Evolutionary conservation across 805 yeast genomes (phyloP).

Genomic region (Yamadazyma akitaensis): DNA sequence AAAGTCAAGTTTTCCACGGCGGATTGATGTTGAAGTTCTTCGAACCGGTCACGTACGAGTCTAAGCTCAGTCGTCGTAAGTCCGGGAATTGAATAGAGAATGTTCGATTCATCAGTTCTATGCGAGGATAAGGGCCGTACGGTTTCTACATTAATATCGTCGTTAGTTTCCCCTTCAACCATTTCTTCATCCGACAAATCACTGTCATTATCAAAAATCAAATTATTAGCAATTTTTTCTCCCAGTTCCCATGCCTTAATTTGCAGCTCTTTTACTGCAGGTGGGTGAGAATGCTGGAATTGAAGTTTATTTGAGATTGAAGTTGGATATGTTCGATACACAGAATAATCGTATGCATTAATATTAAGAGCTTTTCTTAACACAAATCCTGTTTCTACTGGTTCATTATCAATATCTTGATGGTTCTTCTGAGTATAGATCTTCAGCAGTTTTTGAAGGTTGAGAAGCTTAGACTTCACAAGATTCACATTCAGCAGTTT

Average conservation of each 20-base stretch:
- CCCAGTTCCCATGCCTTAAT: slow-evolving; percentile 45
- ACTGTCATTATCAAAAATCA: slow-evolving; percentile 32
- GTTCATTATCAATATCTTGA: neutral
- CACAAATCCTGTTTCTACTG: slow-evolving; percentile 17
- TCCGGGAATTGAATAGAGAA: slow-evolving; percentile 36
- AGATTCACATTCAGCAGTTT: slow-evolving; percentile 25
- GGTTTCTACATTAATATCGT: slow-evolving; percentile 4
- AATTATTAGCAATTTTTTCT: slow-evolving; percentile 33
- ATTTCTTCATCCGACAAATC: slow-evolving; percentile 21
- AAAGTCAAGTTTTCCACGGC: neutral
- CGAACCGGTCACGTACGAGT: slow-evolving; percentile 20
- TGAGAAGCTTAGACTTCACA: slow-evolving; percentile 36
- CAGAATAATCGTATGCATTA: slow-evolving; percentile 36
- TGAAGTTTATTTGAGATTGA: slow-evolving; percentile 13
- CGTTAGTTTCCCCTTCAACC: slow-evolving; percentile 13
- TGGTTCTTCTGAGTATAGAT: slow-evolving; percentile 10
- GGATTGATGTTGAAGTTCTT: neutral
- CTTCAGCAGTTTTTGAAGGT: slow-evolving; percentile 38
- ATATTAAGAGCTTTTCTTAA: slow-evolving; percentile 31
- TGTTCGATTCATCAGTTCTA: neutral
- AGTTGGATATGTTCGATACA: slow-evolving; percentile 24
- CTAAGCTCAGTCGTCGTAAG: slow-evolving; percentile 35
- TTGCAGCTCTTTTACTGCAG: slow-evolving; percentile 39
- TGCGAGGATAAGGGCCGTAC: neutral
- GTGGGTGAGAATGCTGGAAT: slow-evolving; percentile 17